These are phyloP conservation scores for Bryoerythrophyllum caledonicum DNA, from an alignment of 225 moss, liverwort and hornwort genomes.

Conservation along the genomic window DNA sequence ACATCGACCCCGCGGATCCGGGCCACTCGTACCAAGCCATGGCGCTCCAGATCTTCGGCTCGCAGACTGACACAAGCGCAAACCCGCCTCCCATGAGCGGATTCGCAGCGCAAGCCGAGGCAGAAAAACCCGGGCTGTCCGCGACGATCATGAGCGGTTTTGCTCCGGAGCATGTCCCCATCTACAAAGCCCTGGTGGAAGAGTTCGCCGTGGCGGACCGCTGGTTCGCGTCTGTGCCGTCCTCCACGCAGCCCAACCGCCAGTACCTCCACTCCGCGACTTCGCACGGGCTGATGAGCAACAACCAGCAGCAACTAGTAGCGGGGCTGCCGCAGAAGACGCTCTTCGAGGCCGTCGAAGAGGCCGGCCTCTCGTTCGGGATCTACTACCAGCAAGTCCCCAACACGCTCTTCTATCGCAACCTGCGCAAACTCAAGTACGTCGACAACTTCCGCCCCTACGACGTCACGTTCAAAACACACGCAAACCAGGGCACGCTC, in stretches of 20 bases:
- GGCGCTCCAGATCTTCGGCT: slow-evolving; percentile 65
- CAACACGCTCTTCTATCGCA: slow-evolving; percentile 67
- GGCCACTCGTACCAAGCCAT: slow-evolving; percentile 77
- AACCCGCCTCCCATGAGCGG: slow-evolving; percentile 74
- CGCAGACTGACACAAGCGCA: slow-evolving; percentile 37
- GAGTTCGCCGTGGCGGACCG: slow-evolving; percentile 77
- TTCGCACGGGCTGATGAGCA: slow-evolving; percentile 85
- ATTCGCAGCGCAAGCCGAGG: slow-evolving; percentile 75
- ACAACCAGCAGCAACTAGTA: slow-evolving; percentile 55
- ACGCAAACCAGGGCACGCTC: slow-evolving; percentile 62
- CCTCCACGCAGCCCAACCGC: slow-evolving; percentile 88
- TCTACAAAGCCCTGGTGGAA: slow-evolving; percentile 58
- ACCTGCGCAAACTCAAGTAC: slow-evolving; percentile 66
- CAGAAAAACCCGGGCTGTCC: slow-evolving; percentile 47
- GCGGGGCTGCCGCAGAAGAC: slow-evolving; percentile 81
- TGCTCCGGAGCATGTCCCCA: slow-evolving; percentile 63
- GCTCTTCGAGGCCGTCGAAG: slow-evolving; percentile 74
- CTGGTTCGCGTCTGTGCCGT: slow-evolving; percentile 83
- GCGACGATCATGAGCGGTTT: slow-evolving; percentile 76
- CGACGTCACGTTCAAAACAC: slow-evolving; percentile 47
- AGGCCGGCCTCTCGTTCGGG: slow-evolving; percentile 66
- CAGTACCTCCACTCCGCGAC: slow-evolving; percentile 91
- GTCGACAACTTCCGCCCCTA: slow-evolving; percentile 62
- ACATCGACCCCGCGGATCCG: slow-evolving; percentile 63
- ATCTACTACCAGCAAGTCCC: slow-evolving; percentile 93